Conservation (phyloP, 2,329 filamentous ascomycete species). For the Scortechinia acanthostroma region DNA sequence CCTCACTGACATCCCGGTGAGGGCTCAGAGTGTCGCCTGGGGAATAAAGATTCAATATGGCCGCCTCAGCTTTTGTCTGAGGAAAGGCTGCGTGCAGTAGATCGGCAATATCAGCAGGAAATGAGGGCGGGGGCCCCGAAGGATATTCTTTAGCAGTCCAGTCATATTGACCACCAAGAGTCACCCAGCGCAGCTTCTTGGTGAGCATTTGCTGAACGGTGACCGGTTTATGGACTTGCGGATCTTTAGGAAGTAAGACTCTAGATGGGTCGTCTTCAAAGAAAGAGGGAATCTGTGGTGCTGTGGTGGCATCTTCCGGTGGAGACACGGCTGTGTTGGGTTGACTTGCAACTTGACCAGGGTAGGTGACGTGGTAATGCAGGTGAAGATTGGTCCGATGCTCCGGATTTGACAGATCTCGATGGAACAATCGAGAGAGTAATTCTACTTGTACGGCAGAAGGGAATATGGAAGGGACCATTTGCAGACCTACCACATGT, state of each 20-base stretch:
- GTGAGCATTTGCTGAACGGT: constrained; percentile 64
- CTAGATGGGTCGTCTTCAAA: constrained; percentile 39
- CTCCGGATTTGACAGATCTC: constrained; percentile 63
- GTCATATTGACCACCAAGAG: constrained; percentile 90
- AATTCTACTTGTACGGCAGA: constrained; percentile 60
- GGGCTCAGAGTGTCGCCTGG: constrained; percentile 86
- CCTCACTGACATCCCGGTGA: constrained; percentile 88
- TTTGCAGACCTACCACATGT: constrained; percentile 63
- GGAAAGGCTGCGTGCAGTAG: constrained; percentile 70
- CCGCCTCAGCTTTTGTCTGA: constrained; percentile 72
- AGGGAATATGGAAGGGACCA: constrained; percentile 71
- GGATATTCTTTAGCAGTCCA: constrained; percentile 87
- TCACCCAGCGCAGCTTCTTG: constrained; percentile 85
- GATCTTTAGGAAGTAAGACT: constrained; percentile 61
- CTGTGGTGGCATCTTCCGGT: not conserved
- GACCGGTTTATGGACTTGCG: constrained; percentile 68
- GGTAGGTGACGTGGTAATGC: constrained; percentile 68
- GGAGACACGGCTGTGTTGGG: constrained; percentile 14
- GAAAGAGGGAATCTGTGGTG: constrained; percentile 42
- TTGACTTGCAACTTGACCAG: constrained; percentile 15
- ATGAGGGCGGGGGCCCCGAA: constrained; percentile 53
- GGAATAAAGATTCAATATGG: constrained; percentile 88
- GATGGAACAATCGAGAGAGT: constrained; percentile 69
- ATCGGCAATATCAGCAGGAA: constrained; percentile 65
- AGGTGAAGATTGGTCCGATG: constrained; percentile 89